Evolutionary conservation across 148 eudicot genomes (phyloP), one percentile per base, ranked within the genome.

Genomic region (Spergularia marina): DNA sequence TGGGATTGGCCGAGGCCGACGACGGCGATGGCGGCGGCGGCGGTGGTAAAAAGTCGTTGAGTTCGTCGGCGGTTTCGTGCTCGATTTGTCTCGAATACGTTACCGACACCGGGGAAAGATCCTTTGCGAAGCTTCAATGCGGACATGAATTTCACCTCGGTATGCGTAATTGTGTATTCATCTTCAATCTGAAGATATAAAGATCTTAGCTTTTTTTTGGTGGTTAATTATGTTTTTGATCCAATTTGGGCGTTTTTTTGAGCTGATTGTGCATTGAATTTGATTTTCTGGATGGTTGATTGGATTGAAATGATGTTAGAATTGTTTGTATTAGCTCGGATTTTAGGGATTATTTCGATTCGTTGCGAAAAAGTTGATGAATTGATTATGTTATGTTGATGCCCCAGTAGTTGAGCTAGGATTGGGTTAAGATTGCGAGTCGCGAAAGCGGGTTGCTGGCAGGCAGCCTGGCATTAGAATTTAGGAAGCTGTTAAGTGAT

Each of bases 111-210:
- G 93, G 91, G 71, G 92, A 83, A 57, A 88, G 98, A 84, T 90
- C 98, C 49, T 88, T 91, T 88, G 94, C 97, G 12, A 95, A 92
- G 92, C 97, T 94, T 41, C 89, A 83, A 82, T 94, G 98, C 44
- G 96, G 96, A 18, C 98, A 94, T 55, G 82, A 90, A 82, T 94
- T 94, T 81, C 98, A 94, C 75, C 92, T 94, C 5, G 98, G 98
- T 94, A 69, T 68, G 91, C 64, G 25, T 52, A 15, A 10, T 58
- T 58, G 78, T 73, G n/a, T 23, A 30, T 30, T 30, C 4, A 30
- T 30, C 5, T 44, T 4, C 1, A 41, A 18, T 25, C 36, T 30
- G 36, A 30, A 3, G 2, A 13, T 3, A 39, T 72, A 25, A 25
- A 64, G 71, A 74, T 77, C 53, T 71, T 36, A 17, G 63, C 59